Conservation (phyloP, 2,329 filamentous ascomycete species). For the Alternaria hordeiaustralica region DNA sequence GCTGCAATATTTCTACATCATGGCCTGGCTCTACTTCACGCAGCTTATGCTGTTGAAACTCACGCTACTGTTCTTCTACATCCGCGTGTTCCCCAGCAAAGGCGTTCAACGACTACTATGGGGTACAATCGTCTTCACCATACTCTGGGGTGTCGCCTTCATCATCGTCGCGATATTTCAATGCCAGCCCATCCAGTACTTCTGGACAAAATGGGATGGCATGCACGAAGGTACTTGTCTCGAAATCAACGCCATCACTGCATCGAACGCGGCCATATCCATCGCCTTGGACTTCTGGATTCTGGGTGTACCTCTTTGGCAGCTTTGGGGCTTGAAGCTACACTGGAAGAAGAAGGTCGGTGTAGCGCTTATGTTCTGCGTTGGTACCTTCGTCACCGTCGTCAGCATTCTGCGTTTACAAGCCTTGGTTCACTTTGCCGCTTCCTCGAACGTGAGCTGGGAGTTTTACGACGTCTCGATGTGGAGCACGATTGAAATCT, state of each 20-base stretch:
- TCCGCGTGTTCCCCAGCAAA: conserved; percentile 40
- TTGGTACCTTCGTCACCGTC: conserved; percentile 52
- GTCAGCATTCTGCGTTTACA: conserved; percentile 54
- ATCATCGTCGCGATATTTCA: conserved; percentile 39
- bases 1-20: conserved; percentile 43
- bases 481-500: conserved; percentile 53
- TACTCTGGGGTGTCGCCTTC: conserved; percentile 33
- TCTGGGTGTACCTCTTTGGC: conserved; percentile 45
- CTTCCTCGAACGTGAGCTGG: conserved; percentile 50
- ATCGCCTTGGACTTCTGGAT: conserved; percentile 46
- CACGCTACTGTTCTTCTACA: conserved; percentile 40
- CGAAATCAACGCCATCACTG: conserved; percentile 44
- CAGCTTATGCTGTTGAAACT: conserved; percentile 38
- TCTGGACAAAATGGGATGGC: conserved; percentile 45
- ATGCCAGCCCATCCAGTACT: conserved; percentile 44
- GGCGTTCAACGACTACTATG: conserved; percentile 29
- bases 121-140: conserved; percentile 34
- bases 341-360: conserved; percentile 49
- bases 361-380: conserved; percentile 49
- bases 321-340: conserved; percentile 43
- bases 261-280: conserved; percentile 43
- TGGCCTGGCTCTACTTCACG: conserved; percentile 45
- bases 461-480: conserved; percentile 50
- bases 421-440: conserved; percentile 52
- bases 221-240: conserved; percentile 42